A percentile compares a stretch with the other conserved stretches of the same genome.
These are phyloP conservation scores for Thielaviopsis cerberus DNA, from an alignment of 2,329 filamentous ascomycete species.

Conservation along the genomic window DNA sequence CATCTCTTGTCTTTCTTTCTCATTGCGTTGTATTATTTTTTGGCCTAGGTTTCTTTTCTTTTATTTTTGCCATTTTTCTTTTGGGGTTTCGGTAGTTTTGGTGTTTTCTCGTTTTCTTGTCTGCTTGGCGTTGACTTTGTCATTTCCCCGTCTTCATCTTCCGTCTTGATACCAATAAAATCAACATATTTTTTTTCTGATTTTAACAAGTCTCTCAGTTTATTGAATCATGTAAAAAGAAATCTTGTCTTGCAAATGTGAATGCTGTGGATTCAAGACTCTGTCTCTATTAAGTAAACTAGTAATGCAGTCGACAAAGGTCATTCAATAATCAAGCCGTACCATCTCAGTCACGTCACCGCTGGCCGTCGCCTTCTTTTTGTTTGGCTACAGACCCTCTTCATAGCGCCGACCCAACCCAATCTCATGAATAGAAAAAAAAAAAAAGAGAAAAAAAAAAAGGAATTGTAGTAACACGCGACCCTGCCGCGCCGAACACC, in stretches of 20 bases:
- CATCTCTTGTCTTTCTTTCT: constrained; percentile 5
- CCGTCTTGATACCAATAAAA: not conserved
- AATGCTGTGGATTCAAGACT: not conserved
- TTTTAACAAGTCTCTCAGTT: too few species aligned
- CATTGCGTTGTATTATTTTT: not conserved
- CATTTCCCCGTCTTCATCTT: not conserved
- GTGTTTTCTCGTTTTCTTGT: not conserved
- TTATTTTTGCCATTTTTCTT: not conserved
- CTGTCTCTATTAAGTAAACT: not conserved
- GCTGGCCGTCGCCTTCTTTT: not conserved
- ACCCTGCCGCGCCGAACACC: not conserved
- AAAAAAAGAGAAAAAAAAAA: not conserved
- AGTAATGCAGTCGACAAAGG: not conserved
- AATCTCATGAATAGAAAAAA: too few species aligned
- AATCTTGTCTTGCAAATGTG: too few species aligned
- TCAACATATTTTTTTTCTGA: not conserved
- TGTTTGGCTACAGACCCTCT: too few species aligned
- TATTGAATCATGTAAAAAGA: too few species aligned
- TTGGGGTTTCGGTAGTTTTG: not conserved
- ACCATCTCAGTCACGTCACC: not conserved
- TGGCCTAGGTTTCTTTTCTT: not conserved
- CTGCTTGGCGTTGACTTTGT: not conserved
- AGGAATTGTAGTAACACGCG: not conserved
- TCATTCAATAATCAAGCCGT: not conserved
- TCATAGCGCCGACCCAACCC: too few species aligned